phyloP scores from a whole-genome alignment of 305 asterid genomes.

The Vinca major region DNA sequence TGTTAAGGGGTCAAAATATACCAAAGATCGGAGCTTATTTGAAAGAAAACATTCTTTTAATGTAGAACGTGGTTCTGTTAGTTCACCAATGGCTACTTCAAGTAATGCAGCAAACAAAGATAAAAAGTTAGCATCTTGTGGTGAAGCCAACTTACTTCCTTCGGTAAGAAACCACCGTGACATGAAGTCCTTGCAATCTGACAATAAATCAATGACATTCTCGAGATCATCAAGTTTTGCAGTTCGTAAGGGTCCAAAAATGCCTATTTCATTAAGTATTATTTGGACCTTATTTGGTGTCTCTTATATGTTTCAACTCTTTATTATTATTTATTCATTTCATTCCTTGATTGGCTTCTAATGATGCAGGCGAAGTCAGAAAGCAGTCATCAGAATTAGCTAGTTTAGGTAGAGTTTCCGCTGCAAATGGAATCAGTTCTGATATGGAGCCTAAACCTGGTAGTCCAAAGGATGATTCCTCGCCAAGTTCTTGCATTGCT shows the following conservation, averaged over 20 bases:
- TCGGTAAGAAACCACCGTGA: not conserved
- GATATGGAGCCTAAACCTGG: constrained; percentile 38
- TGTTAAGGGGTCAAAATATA: constrained; percentile 26
- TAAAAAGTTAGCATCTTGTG: not conserved
- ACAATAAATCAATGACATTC: constrained; percentile 20
- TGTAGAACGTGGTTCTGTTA: constrained; percentile 35
- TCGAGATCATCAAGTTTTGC: constrained; percentile 54
- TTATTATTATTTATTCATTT: not conserved
- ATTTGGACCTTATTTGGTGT: constrained; percentile 17
- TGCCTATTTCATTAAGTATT: constrained; percentile 41
- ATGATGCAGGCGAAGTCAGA: constrained; percentile 51
- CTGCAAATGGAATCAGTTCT: constrained; percentile 28
- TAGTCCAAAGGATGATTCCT: constrained; percentile 37
- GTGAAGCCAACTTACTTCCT: constrained; percentile 3
- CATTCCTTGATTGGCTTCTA: constrained; percentile 12
- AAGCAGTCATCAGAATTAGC: constrained; percentile 34
- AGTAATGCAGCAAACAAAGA: constrained; percentile 31
- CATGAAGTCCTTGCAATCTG: not conserved
- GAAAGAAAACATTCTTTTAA: constrained; percentile 60
- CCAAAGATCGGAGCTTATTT: constrained; percentile 45
- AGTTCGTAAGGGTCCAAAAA: constrained; percentile 39
- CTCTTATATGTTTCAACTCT: not conserved
- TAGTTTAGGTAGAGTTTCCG: constrained; percentile 26
- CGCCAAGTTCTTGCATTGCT: constrained; percentile 25
- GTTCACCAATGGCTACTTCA: constrained; percentile 25